Evolutionary conservation across 306 rosid species (phyloP), one percentile per base, ranked within the genome.

Genomic region (Vicia sativa): DNA sequence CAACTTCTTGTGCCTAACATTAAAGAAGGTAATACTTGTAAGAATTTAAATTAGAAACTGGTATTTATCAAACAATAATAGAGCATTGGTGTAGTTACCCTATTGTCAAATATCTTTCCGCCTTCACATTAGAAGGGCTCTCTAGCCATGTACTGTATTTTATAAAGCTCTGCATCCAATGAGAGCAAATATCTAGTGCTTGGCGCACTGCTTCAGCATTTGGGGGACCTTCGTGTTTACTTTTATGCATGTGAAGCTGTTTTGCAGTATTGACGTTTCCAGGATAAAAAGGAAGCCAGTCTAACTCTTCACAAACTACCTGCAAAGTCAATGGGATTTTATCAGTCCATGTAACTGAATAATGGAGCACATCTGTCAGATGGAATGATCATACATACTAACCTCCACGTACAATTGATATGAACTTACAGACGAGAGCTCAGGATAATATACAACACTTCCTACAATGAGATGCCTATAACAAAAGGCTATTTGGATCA

Each of bases 241-340:
- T 87, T 78, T 35, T 81, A 78, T 88, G 99, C 62, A 71, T 76
- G 9, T 87, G 89, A 8, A 73, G 63, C 79, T 80, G 89, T 72
- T 81, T 88, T 65, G 84, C 69, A 50, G 68, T 43, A 66, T 83
- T 79, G 58, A 48, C 37, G 70, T 77, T 79, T 65, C 90, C 87
- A 15, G 96, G 96, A 80, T 88, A 93, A 84, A 90, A 90, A 61
- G 91, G 89, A 72, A 93, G 90, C 99, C 99, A 93, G 25, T 93
- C 97, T 81, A 93, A 81, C 87, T 93, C 99, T 84, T 93, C 99
- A 73, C 99, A 90, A 67, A 93, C 97, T 65, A 93, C 97, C 97
- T 90, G 68, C n/a, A 77, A 74, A 83, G 68, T 69, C 39, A 14
- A 76, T 62, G 15, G 71, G 46, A 35, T 43, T 38, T 74, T 11